Evolutionary conservation across 306 rosid genomes (phyloP), one percentile per base, ranked within the genome.

Genomic region (Cajanus cajan): DNA sequence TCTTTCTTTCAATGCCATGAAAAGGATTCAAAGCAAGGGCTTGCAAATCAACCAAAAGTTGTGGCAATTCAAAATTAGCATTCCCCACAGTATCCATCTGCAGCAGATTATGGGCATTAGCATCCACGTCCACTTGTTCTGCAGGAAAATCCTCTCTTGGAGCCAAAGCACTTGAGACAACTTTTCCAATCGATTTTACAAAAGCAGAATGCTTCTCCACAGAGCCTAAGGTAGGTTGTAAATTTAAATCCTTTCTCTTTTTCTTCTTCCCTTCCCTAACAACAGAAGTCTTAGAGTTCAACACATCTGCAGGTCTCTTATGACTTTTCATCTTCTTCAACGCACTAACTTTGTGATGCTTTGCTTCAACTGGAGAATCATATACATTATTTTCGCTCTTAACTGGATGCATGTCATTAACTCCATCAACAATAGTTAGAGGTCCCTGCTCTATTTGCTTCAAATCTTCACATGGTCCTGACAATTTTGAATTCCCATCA

Each of bases 21-120:
- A 82, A 96, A 78, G 94, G 99, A 87, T 95, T 85, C 72, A 50
- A 76, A 67, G 99, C 98, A 83, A 96, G 97, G 57, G 89, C 84
- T 15, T 89, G 93, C 86, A 95, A 83, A 82, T 95, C 96, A 44
- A 76, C 67, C 71, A 95, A 84, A 43, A 96, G 85, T 79, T 84
- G 90, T 0, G 94, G 92, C 71, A 93, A 61, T 59, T 87, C 92
- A 19, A 78, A 65, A 62, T 84, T 84, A 48, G 52, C 81, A 39
- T 85, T 83, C 50, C 64, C 89, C 18, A 37, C 19, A 57, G 78
- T 74, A 84, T 74, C 81, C 50, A 47, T 58, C 8, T 81, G 81
- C 13, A 62, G 44, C 59, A 71, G 67, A 41, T 78, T 79, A 79
- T 45, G 9, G 52, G 82, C n/a, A 36, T 68, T 47, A 86, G 36